A percentile compares a stretch with the other conserved stretches of the same genome.
Evolutionary conservation across 257 asterid genomes (phyloP).

Genomic region (Gentiana macrophylla): DNA sequence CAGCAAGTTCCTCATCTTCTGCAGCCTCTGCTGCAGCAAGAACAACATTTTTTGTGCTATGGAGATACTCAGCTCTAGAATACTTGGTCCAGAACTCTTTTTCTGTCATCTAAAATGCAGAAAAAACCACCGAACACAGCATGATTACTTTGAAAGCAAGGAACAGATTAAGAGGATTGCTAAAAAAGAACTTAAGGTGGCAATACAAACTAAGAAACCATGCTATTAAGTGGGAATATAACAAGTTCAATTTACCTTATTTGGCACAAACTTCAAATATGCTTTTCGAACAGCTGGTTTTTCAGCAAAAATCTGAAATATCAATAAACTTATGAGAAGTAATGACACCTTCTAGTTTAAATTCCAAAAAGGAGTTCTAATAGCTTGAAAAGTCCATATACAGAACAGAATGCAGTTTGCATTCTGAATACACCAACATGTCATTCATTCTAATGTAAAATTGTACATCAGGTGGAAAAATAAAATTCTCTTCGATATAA

Average conservation of each 20-base stretch:
- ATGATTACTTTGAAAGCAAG: neutral
- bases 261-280: conserved; percentile 76
- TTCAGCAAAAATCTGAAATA: conserved; percentile 85
- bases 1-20: conserved; percentile 98
- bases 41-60: conserved; percentile 80
- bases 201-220: conserved; percentile 2
- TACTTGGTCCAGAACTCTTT: conserved; percentile 97
- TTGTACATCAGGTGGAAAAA: too few relatives aligned
- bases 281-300: conserved; percentile 99
- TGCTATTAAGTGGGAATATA: conserved; percentile 3
- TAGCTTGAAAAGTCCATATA: too few relatives aligned
- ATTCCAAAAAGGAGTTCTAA: too few relatives aligned
- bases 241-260: conserved; percentile 40
- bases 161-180: neutral
- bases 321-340: neutral
- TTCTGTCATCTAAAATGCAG: conserved; percentile 64
- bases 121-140: neutral
- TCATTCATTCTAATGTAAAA: too few relatives aligned
- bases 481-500: too few relatives aligned
- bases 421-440: too few relatives aligned
- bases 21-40: conserved; percentile 99
- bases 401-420: too few relatives aligned
- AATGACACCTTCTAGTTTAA: neutral
- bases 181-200: conserved; percentile 1
- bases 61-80: conserved; percentile 92